Evolutionary conservation across 2,329 filamentous ascomycete species (phyloP).

Genomic region (Teratosphaeria nubilosa): DNA sequence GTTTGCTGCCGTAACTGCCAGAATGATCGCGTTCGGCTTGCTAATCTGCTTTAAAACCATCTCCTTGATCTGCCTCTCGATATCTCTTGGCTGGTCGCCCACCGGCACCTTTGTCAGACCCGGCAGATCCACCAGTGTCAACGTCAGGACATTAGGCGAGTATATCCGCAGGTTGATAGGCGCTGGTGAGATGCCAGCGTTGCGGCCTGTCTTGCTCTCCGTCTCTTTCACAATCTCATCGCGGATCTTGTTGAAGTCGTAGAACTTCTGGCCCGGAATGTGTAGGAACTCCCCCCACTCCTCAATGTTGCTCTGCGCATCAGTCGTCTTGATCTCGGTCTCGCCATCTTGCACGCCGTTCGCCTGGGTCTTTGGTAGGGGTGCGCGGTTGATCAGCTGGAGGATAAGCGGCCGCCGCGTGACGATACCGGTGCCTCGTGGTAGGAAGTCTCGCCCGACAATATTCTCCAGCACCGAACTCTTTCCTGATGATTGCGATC

Average conservation of each 20-base stretch:
- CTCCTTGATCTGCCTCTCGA: constrained; percentile 90
- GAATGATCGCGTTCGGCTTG: constrained; percentile 95
- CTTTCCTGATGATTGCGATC: constrained; percentile 98
- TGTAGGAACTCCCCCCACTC: constrained; percentile 99
- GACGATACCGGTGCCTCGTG: constrained; percentile 94
- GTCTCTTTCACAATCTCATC: constrained; percentile 97
- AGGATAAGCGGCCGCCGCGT: constrained; percentile 92
- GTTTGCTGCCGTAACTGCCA: constrained; percentile 93
- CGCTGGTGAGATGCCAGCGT: constrained; percentile 89
- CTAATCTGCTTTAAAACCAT: constrained; percentile 99
- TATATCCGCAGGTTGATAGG: constrained; percentile 98
- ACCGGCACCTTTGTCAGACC: constrained; percentile 95
- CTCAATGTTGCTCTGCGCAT: constrained; percentile 82
- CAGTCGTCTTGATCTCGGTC: constrained; percentile 54
- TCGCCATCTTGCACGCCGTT: constrained; percentile 72
- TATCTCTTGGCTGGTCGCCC: constrained; percentile 91
- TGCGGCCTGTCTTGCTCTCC: constrained; percentile 89
- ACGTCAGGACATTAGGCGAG: constrained; percentile 92
- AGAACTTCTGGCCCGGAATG: constrained; percentile 93
- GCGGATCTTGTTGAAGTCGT: constrained; percentile 95
- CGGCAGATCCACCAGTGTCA: constrained; percentile 92
- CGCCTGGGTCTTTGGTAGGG: constrained; percentile 44
- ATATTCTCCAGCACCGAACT: constrained; percentile 99
- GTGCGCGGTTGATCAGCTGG: constrained; percentile 86
- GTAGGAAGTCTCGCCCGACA: constrained; percentile 98